These are phyloP conservation scores for Raffaelea albimanens DNA, from an alignment of 2,329 filamentous ascomycete species.

Conservation along the genomic window DNA sequence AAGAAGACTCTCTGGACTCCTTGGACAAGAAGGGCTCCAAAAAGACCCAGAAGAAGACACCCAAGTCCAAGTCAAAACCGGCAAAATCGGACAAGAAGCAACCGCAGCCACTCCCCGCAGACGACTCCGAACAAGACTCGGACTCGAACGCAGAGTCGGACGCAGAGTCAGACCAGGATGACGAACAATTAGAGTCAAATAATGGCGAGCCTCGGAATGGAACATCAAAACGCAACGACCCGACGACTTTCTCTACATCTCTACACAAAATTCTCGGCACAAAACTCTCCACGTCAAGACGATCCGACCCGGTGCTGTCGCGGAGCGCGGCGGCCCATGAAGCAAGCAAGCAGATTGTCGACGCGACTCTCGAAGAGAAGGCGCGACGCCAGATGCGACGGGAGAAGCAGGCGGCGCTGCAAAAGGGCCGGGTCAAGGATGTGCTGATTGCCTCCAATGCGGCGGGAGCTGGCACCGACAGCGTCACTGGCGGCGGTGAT, in stretches of 20 bases:
- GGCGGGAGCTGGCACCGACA: constrained; percentile 11
- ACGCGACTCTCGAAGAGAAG: constrained; percentile 71
- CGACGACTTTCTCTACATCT: constrained; percentile 80
- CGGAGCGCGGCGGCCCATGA: constrained; percentile 68
- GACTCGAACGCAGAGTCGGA: neutral
- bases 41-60: constrained; percentile 32
- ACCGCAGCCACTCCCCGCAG: too few species aligned
- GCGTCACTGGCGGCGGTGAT: constrained; percentile 38
- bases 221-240: constrained; percentile 91
- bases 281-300: constrained; percentile 73
- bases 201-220: constrained; percentile 28
- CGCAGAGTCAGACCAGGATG: neutral
- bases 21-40: constrained; percentile 9
- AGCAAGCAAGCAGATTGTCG: constrained; percentile 61
- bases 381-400: constrained; percentile 70
- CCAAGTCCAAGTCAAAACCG: too few species aligned
- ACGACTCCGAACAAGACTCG: neutral
- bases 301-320: constrained; percentile 83
- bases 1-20: constrained; percentile 12
- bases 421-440: constrained; percentile 83
- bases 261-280: constrained; percentile 88
- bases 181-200: too few species aligned
- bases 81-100: too few species aligned
- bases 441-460: constrained; percentile 51
- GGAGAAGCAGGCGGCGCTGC: constrained; percentile 68